These are phyloP conservation scores for Nakazawaea ishiwadae DNA, from an alignment of 805 yeast genomes.

Conservation along the genomic window DNA sequence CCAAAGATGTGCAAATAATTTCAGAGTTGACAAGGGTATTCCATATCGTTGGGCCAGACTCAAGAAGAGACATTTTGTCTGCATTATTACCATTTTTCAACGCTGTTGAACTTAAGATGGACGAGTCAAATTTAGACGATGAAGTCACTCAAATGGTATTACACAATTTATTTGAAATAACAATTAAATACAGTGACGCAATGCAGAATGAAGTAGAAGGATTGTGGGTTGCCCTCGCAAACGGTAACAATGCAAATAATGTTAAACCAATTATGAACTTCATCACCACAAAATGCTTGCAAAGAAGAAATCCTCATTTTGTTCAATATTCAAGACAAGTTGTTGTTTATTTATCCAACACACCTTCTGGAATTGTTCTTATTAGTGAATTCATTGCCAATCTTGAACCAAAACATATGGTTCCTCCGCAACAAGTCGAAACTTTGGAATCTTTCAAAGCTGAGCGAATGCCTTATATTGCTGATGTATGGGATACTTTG, in stretches of 20 bases:
- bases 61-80: constrained; percentile 74
- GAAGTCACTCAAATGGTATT: constrained; percentile 61
- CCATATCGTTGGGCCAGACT: constrained; percentile 50
- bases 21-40: constrained; percentile 70
- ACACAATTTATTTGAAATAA: constrained; percentile 77
- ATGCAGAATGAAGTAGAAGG: constrained; percentile 90
- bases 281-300: constrained; percentile 61
- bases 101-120: constrained; percentile 55
- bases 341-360: constrained; percentile 66
- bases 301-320: constrained; percentile 64
- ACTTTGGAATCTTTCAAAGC: constrained; percentile 27
- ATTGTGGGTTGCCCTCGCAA: constrained; percentile 91
- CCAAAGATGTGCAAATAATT: constrained; percentile 52
- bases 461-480: constrained; percentile 64
- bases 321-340: constrained; percentile 80
- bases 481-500: constrained; percentile 58
- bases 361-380: constrained; percentile 41
- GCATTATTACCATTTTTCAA: constrained; percentile 93
- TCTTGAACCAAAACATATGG: constrained; percentile 81
- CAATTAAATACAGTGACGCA: constrained; percentile 67
- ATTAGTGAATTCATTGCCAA: constrained; percentile 64
- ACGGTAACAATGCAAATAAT: constrained; percentile 62
- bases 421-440: constrained; percentile 53
- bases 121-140: constrained; percentile 28
- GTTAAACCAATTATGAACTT: constrained; percentile 69